phyloP scores from a whole-genome alignment of 345 rosid species.

The Conringia planisiliqua region DNA sequence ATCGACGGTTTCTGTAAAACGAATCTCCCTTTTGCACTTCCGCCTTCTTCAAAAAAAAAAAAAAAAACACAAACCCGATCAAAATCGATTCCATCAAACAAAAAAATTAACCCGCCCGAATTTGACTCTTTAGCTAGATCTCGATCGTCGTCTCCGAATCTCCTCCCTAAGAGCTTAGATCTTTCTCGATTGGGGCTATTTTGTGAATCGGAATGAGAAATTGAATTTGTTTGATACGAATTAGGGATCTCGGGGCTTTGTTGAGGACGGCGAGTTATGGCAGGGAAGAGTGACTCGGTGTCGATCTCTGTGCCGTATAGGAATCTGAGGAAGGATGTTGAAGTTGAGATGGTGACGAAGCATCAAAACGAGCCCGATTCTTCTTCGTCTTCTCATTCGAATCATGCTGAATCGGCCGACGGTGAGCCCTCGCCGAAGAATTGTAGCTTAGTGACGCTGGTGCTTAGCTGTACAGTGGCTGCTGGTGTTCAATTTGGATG shows the following conservation, averaged over 20 bases:
- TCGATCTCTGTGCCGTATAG: slow-evolving; percentile 58
- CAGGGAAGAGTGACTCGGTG: slow-evolving; percentile 42
- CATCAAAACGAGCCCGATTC: slow-evolving; percentile 38
- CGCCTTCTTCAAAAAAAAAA: not conserved
- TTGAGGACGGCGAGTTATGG: slow-evolving; percentile 37
- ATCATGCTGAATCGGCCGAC: slow-evolving; percentile 26
- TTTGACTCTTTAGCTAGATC: slow-evolving; percentile 28
- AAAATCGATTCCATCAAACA: slow-evolving; percentile 2
- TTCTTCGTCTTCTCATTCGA: slow-evolving; percentile 31
- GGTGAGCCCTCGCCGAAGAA: slow-evolving; percentile 32
- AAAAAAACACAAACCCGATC: not conserved
- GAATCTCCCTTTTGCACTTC: not conserved
- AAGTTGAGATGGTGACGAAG: slow-evolving; percentile 61
- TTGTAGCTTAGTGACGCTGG: slow-evolving; percentile 51
- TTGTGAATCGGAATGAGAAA: slow-evolving; percentile 1
- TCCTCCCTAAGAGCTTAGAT: not conserved
- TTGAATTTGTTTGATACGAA: not conserved
- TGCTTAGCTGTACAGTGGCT: slow-evolving; percentile 87
- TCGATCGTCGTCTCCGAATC: slow-evolving; percentile 28
- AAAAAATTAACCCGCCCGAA: slow-evolving; percentile 8
- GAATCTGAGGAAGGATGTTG: slow-evolving; percentile 68
- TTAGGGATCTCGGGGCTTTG: slow-evolving; percentile 10
- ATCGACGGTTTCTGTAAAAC: slow-evolving; percentile 12
- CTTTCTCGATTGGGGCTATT: not conserved
- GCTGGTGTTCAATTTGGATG: slow-evolving; percentile 99